A percentile compares a stretch with the other conserved stretches of the same genome.
Conservation (phyloP, 306 rosid species). For the Begonia peltatifolia region DNA sequence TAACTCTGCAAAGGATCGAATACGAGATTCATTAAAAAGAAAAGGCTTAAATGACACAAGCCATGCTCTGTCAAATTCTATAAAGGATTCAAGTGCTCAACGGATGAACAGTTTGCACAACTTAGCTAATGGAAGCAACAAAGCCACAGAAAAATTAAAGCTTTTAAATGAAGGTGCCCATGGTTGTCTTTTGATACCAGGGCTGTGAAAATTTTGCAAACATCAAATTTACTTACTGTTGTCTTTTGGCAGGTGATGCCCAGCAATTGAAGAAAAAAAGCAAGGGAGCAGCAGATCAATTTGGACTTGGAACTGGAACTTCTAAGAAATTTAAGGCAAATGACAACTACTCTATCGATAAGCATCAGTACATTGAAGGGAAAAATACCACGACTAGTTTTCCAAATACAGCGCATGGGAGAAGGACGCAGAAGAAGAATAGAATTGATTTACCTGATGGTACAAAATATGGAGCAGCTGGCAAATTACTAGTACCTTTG, state of each 20-base stretch:
- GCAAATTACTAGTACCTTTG: constrained; percentile 20
- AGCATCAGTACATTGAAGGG: constrained; percentile 24
- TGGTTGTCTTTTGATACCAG: too few species aligned
- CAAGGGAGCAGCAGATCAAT: constrained; percentile 35
- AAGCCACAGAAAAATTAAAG: constrained; percentile 31
- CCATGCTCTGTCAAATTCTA: constrained; percentile 26
- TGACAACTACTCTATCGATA: constrained; percentile 15
- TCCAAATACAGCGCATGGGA: constrained; percentile 22
- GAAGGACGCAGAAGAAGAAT: constrained; percentile 25
- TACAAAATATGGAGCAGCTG: constrained; percentile 9
- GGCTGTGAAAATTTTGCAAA: too few species aligned
- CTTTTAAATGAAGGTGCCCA: constrained; percentile 29
- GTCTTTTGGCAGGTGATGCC: constrained; percentile 28
- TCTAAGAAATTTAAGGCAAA: constrained; percentile 36
- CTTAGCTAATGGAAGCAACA: constrained; percentile 23
- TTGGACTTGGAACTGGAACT: constrained; percentile 17
- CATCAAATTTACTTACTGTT: not conserved
- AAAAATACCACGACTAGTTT: constrained; percentile 21
- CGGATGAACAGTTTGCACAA: constrained; percentile 4
- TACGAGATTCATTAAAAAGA: constrained; percentile 26
- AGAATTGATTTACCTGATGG: constrained; percentile 29
- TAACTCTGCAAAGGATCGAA: constrained; percentile 20
- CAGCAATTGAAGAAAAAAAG: constrained; percentile 32
- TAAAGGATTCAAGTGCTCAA: constrained; percentile 19
- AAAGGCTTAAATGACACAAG: constrained; percentile 25